A percentile compares a stretch with the other conserved stretches of the same genome.
Conservation (phyloP, 2,329 filamentous ascomycete genomes). For the Fusarium compactum region DNA sequence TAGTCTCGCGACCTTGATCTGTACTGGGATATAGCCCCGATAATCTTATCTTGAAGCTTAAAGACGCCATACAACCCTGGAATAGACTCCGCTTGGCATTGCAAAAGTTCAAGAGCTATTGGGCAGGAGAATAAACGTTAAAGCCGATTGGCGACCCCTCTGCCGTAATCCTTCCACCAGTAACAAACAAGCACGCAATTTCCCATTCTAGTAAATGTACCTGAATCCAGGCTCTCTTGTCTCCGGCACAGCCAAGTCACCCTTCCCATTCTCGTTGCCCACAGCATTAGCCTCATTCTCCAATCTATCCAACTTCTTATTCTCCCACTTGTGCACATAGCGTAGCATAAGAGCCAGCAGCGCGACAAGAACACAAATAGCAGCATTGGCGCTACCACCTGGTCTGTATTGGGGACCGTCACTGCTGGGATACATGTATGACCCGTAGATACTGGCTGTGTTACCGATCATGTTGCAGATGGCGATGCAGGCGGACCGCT, state of each 20-base stretch:
- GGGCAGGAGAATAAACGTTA: constrained; percentile 5
- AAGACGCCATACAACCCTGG: constrained; percentile 14
- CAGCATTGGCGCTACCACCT: constrained; percentile 71
- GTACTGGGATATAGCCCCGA: constrained; percentile 1
- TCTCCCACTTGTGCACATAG: constrained; percentile 68
- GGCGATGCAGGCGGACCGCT: constrained; percentile 73
- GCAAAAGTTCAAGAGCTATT: constrained; percentile 7
- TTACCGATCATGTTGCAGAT: constrained; percentile 77
- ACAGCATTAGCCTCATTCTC: constrained; percentile 44
- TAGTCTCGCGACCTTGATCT: not conserved
- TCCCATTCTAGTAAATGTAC: constrained; percentile 30
- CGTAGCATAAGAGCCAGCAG: constrained; percentile 66
- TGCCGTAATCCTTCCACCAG: not conserved
- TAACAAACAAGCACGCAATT: not conserved
- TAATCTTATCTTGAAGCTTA: constrained; percentile 33
- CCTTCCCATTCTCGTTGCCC: not conserved
- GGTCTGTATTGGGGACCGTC: constrained; percentile 59
- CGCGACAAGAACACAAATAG: constrained; percentile 71
- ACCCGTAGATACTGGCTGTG: constrained; percentile 61
- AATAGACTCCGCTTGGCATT: constrained; percentile 9
- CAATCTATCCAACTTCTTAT: constrained; percentile 67
- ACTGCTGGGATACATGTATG: constrained; percentile 60
- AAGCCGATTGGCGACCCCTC: not conserved
- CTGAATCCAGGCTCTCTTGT: constrained; percentile 17
- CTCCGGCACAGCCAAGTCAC: not conserved